phyloP scores from a whole-genome alignment of 345 rosid genomes.

The Aquilaria sinensis region DNA sequence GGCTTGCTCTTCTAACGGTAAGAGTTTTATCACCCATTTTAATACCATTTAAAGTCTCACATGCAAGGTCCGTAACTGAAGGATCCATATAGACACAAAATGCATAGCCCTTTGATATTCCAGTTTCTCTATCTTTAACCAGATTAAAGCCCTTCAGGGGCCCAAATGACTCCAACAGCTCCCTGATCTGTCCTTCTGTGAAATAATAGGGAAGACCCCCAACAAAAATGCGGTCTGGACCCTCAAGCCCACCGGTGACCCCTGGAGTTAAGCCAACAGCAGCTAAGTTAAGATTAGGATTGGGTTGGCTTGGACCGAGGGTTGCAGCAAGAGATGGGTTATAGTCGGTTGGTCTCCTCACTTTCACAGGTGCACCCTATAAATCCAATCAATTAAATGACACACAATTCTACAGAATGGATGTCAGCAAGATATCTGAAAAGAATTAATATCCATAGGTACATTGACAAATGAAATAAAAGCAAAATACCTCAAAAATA shows the following conservation, averaged over 20 bases:
- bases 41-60: constrained; percentile 91
- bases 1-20: constrained; percentile 92
- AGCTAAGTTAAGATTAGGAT: constrained; percentile 80
- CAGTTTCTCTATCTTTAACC: constrained; percentile 96
- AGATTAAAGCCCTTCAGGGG: constrained; percentile 89
- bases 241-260: constrained; percentile 97
- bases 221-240: constrained; percentile 97
- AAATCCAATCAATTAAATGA: constrained; percentile 13
- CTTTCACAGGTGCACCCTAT: constrained; percentile 98
- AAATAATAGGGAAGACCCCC: constrained; percentile 97
- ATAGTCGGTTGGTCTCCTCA: constrained; percentile 97
- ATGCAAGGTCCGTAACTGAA: constrained; percentile 94
- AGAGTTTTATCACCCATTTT: constrained; percentile 99
- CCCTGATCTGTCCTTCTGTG: constrained; percentile 91
- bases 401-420: background rate
- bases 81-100: constrained; percentile 96
- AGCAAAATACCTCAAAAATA: constrained; percentile 65
- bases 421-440: too few relatives aligned
- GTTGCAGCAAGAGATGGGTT: constrained; percentile 94
- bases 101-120: constrained; percentile 95
- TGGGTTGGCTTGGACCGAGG: constrained; percentile 99
- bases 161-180: constrained; percentile 94
- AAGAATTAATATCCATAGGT: background rate
- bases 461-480: background rate
- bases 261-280: constrained; percentile 93